Evolutionary conservation across 768 basidiomycete species (phyloP).

Genomic region (Calocybe cyanea): DNA sequence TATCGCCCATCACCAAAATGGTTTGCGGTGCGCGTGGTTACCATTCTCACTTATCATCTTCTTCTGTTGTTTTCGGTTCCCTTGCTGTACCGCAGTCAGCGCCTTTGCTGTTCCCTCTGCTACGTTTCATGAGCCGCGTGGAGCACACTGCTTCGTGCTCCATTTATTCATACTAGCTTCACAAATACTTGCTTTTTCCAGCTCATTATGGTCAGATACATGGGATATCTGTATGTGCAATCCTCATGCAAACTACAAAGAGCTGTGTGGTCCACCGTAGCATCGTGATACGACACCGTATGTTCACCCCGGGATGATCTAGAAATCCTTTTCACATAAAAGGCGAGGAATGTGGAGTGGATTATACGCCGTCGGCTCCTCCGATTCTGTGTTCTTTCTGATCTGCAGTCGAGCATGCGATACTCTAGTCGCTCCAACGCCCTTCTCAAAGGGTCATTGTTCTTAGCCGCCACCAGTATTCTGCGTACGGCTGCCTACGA

Average conservation of each 20-base stretch:
- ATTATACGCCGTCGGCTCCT: conserved; percentile 1
- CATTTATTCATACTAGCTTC: conserved; percentile 5
- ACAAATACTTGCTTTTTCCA: conserved; percentile 1
- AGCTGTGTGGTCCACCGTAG: background rate
- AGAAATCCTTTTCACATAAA: conserved; percentile 6
- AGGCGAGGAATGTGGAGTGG: background rate
- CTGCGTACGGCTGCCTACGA: conserved; percentile 24
- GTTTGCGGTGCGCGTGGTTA: conserved; percentile 10
- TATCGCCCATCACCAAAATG: background rate
- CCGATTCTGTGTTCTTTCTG: background rate
- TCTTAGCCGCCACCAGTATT: conserved; percentile 3
- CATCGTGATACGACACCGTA: conserved; percentile 5
- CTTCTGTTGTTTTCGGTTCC: conserved; percentile 1
- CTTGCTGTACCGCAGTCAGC: background rate
- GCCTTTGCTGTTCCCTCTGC: background rate
- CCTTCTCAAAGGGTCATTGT: conserved; percentile 4
- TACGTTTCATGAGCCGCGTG: conserved; percentile 2
- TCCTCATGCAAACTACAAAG: conserved; percentile 1
- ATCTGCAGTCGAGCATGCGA: conserved; percentile 8
- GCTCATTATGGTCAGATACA: background rate
- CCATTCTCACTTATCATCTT: conserved; percentile 9
- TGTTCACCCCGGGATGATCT: background rate
- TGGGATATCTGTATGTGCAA: background rate
- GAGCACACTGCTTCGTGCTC: conserved; percentile 6
- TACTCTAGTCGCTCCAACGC: conserved; percentile 2